These are phyloP conservation scores for Cornus suecica DNA, from an alignment of 148 eudicot species.

Conservation along the genomic window DNA sequence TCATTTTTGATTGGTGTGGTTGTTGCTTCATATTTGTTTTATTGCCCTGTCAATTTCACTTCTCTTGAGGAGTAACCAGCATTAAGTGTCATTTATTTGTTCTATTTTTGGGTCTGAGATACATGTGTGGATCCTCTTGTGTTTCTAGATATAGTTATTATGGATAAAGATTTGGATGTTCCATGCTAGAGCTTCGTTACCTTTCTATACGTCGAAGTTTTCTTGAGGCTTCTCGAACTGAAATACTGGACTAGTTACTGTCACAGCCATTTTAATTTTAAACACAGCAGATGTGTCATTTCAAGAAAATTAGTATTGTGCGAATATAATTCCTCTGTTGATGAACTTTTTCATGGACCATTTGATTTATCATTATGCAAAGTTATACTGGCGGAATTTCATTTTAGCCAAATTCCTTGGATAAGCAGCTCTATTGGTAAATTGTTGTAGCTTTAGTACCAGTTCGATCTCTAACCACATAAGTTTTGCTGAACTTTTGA, in stretches of 20 bases:
- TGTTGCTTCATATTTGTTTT: not conserved
- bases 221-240: not conserved
- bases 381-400: not conserved
- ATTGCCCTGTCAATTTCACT: constrained; percentile 2
- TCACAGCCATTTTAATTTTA: not conserved
- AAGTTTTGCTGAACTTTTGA: not conserved
- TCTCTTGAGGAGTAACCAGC: constrained; percentile 5
- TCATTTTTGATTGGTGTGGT: not conserved
- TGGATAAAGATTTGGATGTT: not conserved
- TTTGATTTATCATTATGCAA: not conserved
- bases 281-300: not conserved
- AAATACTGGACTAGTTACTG: not conserved
- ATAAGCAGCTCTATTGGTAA: not conserved
- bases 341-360: not conserved
- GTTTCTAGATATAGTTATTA: not conserved
- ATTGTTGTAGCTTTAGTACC: not conserved
- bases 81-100: not conserved
- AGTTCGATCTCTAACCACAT: not conserved
- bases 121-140: not conserved
- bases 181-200: not conserved
- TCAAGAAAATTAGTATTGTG: not conserved
- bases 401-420: not conserved
- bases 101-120: not conserved
- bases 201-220: not conserved
- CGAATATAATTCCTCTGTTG: not conserved